Percentiles rank a stretch among this genome's conserved stretches.
phyloP scores from a whole-genome alignment of 1,139 yeast species.

The Geotrichum australiense region DNA sequence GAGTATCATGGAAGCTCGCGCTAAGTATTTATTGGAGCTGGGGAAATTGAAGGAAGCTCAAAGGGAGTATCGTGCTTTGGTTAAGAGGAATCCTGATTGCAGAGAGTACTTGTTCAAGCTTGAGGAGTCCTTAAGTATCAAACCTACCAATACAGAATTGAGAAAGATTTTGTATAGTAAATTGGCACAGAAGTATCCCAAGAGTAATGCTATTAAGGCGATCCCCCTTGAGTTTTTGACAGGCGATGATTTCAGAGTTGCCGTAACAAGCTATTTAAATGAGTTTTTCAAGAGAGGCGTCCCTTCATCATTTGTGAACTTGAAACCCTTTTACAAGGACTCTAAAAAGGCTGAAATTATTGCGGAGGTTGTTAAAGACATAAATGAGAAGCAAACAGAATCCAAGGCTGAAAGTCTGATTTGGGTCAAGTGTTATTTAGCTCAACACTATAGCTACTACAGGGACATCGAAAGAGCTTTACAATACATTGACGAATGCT shows the following conservation, averaged over 20 bases:
- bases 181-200: conserved; percentile 66
- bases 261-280: conserved; percentile 48
- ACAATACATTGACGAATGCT: conserved; percentile 53
- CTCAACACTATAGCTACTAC: conserved; percentile 66
- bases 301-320: conserved; percentile 82
- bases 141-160: conserved; percentile 27
- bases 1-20: conserved; percentile 60
- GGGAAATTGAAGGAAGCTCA: conserved; percentile 55
- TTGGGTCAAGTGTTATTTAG: conserved; percentile 76
- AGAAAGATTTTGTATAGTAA: conserved; percentile 48
- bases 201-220: conserved; percentile 70
- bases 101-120: conserved; percentile 55
- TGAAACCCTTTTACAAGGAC: conserved; percentile 69
- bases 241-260: conserved; percentile 44
- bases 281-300: conserved; percentile 70
- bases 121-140: conserved; percentile 51
- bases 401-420: conserved; percentile 43
- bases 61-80: conserved; percentile 55
- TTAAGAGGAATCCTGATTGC: conserved; percentile 84
- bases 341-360: conserved; percentile 43
- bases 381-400: conserved; percentile 29
- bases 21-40: conserved; percentile 46
- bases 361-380: conserved; percentile 49
- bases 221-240: conserved; percentile 70
- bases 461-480: conserved; percentile 48